phyloP scores from a whole-genome alignment of 2,329 filamentous ascomycete species.

The Sphaerostilbella broomeana region DNA sequence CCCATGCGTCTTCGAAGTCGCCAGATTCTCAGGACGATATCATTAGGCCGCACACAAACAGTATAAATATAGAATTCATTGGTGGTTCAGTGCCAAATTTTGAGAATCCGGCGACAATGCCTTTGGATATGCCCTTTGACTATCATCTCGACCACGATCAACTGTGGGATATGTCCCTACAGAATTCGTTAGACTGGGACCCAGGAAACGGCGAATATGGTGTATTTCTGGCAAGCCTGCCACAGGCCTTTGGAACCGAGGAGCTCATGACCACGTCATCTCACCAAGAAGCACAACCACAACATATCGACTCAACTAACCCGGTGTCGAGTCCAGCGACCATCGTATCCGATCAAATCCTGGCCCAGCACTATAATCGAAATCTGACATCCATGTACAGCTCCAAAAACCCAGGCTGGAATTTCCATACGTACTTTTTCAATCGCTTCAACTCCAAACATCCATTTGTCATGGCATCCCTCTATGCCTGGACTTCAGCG shows the following conservation, averaged over 20 bases:
- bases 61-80: too few species aligned
- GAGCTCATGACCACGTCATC: neutral
- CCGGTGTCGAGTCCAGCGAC: neutral
- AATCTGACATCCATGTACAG: neutral
- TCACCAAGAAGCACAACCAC: too few species aligned
- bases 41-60: neutral
- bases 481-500: neutral
- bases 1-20: neutral
- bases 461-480: neutral
- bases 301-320: too few species aligned
- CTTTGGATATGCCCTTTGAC: neutral
- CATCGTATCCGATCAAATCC: neutral
- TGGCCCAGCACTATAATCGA: neutral
- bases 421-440: neutral
- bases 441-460: conserved; percentile 1
- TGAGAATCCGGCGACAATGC: neutral
- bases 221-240: neutral
- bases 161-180: neutral
- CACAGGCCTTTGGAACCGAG: neutral
- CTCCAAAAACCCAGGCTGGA: conserved; percentile 1
- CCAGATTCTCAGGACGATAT: neutral
- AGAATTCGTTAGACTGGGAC: neutral
- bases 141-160: neutral
- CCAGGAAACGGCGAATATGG: too few species aligned
- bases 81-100: neutral